These are phyloP conservation scores for Tilletia indica DNA, from an alignment of 1,284 basidiomycete genomes.

Conservation along the genomic window DNA sequence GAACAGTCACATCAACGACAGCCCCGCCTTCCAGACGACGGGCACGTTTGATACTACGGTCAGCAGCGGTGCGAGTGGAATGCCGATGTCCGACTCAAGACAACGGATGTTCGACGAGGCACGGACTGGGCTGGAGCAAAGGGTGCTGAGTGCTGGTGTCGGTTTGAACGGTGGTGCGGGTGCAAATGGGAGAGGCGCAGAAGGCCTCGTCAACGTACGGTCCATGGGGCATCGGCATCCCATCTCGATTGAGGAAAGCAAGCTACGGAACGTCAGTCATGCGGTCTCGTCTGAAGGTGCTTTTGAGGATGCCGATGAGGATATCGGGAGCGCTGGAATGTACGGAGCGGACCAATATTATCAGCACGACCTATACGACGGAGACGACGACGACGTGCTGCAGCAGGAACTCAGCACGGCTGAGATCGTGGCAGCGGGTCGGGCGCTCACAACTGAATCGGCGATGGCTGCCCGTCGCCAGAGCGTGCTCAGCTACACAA, in stretches of 20 bases:
- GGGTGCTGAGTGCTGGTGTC: neutral
- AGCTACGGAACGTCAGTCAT: conserved; percentile 8
- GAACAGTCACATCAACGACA: conserved; percentile 42
- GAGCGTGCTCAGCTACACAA: conserved; percentile 17
- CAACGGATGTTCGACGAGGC: conserved; percentile 18
- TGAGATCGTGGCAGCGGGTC: conserved; percentile 15
- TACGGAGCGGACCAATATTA: neutral
- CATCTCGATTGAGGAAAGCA: conserved; percentile 13
- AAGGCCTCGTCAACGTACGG: neutral
- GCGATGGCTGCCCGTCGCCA: conserved; percentile 5
- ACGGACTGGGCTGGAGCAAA: neutral
- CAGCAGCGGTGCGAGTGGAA: conserved; percentile 16
- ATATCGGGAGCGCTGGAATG: neutral
- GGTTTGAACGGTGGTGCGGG: neutral
- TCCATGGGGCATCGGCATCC: neutral
- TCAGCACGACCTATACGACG: neutral
- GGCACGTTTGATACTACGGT: conserved; percentile 33
- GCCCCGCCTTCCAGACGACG: conserved; percentile 41
- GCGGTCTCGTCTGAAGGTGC: conserved; percentile 8
- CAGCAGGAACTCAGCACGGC: conserved; percentile 15
- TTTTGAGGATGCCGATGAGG: conserved; percentile 17
- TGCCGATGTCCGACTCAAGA: conserved; percentile 1
- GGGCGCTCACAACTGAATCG: conserved; percentile 9
- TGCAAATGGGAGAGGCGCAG: neutral
- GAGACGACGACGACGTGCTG: neutral